These are phyloP conservation scores for Yarrowia deformans DNA, from an alignment of 805 yeast genomes.

Conservation along the genomic window DNA sequence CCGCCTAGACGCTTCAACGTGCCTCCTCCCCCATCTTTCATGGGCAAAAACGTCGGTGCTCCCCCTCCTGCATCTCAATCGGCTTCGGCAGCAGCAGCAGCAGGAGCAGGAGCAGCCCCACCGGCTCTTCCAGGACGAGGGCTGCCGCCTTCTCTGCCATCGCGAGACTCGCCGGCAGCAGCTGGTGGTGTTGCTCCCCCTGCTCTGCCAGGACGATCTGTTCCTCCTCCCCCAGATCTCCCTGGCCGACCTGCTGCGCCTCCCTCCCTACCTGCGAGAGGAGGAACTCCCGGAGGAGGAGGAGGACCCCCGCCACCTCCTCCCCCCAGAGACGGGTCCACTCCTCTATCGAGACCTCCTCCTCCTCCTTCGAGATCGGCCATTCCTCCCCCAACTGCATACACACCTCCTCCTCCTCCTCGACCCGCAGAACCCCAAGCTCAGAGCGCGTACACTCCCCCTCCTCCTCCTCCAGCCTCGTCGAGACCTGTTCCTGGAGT, in stretches of 20 bases:
- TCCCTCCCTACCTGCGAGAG: conserved; percentile 41
- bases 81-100: conserved; percentile 42
- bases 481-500: conserved; percentile 40
- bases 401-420: conserved; percentile 40
- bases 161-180: conserved; percentile 43
- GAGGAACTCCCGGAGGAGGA: conserved; percentile 16
- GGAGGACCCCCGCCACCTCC: conserved; percentile 53
- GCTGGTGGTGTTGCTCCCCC: conserved; percentile 42
- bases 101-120: conserved; percentile 43
- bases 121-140: conserved; percentile 42
- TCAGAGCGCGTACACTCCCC: conserved; percentile 41
- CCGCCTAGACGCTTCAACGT: conserved; percentile 37
- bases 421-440: conserved; percentile 41
- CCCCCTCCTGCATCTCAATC: conserved; percentile 43
- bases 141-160: conserved; percentile 32
- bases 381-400: conserved; percentile 43
- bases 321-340: conserved; percentile 46
- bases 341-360: conserved; percentile 42
- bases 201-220: conserved; percentile 40
- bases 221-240: conserved; percentile 41
- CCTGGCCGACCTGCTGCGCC: conserved; percentile 41
- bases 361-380: conserved; percentile 45
- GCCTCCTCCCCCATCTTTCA: conserved; percentile 39
- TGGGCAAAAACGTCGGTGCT: conserved; percentile 37
- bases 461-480: conserved; percentile 44